Conservation (phyloP, 306 rosid species). For the Cicer judaicum region DNA sequence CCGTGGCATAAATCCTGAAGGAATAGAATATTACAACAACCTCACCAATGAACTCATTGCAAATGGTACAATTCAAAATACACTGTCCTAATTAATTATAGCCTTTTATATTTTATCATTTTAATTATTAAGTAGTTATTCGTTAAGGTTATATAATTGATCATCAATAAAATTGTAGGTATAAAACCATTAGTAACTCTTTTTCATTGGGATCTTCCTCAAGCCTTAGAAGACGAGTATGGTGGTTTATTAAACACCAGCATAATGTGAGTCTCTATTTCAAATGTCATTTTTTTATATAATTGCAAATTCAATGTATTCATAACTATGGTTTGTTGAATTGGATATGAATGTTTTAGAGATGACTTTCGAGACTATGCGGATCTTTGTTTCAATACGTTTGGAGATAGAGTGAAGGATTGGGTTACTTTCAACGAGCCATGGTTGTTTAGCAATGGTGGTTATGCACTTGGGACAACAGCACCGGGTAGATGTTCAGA, state of each 20-base stretch:
- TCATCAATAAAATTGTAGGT: slow-evolving; percentile 17
- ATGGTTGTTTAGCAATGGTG: slow-evolving; percentile 20
- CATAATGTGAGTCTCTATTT: slow-evolving; percentile 4
- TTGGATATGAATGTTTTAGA: neutral
- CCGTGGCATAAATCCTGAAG: slow-evolving; percentile 46
- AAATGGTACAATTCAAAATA: slow-evolving; percentile 40
- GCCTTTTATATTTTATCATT: neutral
- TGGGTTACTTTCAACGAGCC: slow-evolving; percentile 72
- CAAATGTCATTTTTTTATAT: no score
- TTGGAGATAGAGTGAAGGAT: slow-evolving; percentile 58
- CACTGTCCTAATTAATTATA: neutral
- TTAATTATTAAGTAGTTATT: no score
- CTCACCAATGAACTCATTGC: slow-evolving; percentile 54
- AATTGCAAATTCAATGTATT: no score
- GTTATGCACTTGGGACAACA: slow-evolving; percentile 41
- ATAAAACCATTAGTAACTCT: neutral
- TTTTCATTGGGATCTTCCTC: slow-evolving; percentile 66
- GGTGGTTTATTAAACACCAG: slow-evolving; percentile 51
- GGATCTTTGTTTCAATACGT: slow-evolving; percentile 36
- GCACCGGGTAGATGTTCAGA: slow-evolving; percentile 32
- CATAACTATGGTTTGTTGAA: no score
- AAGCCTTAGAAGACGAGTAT: slow-evolving; percentile 55
- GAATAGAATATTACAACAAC: slow-evolving; percentile 57
- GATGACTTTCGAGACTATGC: slow-evolving; percentile 23
- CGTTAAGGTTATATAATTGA: neutral